Base-by-base conservation (phyloP, 2,329 filamentous ascomycete species). In the Sclerotinia borealis region DNA sequence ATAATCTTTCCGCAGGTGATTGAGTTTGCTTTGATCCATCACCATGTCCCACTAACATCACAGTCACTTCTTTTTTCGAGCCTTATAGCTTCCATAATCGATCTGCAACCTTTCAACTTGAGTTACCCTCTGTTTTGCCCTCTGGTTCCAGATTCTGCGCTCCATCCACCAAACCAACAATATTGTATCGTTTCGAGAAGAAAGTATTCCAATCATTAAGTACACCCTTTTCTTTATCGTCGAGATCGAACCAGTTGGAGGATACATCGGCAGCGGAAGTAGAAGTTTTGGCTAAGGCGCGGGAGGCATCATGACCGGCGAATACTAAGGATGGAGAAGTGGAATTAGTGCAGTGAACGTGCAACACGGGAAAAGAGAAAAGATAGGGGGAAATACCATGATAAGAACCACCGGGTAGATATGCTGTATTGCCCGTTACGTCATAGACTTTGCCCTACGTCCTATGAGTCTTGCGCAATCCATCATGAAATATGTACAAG, bases 101-200 rank as follows among this genome's bases (percentile, higher is more conserved):
- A 22, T 19, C 29, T 8, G 2, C 27, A 0, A 9, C 15, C 19
- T 41, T 41, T 61, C 59, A 61, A 31, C 34, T 51, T 17, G 59
- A 37, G 8, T 17, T 7, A 27, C 56, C 43, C 31, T 59, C 47
- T 43, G n/a, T 31, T 10, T 61, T 51, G 2, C 41, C 59, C 15
- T 63, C 52, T 37, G 56, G 56, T 15, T 59, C 56, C 29, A 63
- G 19, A 39, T 63, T 63, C 43, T 63, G 22, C 4, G 60, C 60
- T 3, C 60, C 60, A 19, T 63, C 51, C 3, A 63, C 60, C 11
- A 63, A 19, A 3, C 91, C 92, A 52, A 96, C 86, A 59, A 98
- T 84, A 72, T 96, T 98, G 79, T 99, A 99, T 64, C 95, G 84
- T 80, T 98, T 99, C 69, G 89, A 91, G 78, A 99, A 99, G 78